Base-by-base conservation (phyloP, 2,329 filamentous ascomycete genomes). In the Colletotrichum sidae region DNA sequence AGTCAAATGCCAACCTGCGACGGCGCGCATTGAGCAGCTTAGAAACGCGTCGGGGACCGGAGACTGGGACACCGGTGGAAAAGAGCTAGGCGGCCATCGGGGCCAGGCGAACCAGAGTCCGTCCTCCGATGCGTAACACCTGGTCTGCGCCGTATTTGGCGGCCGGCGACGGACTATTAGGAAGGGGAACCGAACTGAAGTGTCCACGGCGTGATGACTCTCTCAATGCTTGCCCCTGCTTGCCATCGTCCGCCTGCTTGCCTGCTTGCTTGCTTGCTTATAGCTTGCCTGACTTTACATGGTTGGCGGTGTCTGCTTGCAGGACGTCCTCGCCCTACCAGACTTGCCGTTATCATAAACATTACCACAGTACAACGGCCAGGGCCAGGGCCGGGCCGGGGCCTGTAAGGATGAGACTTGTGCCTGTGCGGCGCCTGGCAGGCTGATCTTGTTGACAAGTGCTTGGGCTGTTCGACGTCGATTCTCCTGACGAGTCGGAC, bases 1-100 rank as follows among this genome's bases (percentile, higher is more conserved):
- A 65, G 62, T 65, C 62, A 65, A 65, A 65, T n/a, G 46, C 41
- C 46, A 65, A 65, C 61, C 51, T 62, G 62, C 62, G 62, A 61
- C 57, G 57, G 51, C 46, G 45, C 52, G 62, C 62, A 65, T 65
- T 35, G 52, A 49, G 62, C 61, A 42, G 45, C 41, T 42, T 52
- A 56, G 52, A 55, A 41, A 61, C 52, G 42, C 10, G 39, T 42
- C 15, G 25, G 51, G 57, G 41, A 45, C 46, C 57, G 57, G 57
- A 56, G 62, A 62, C 58, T 56, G 57, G 41, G 53, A 56, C n/a
- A 55, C 45, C 57, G 51, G 38, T 13, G 46, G 57, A 37, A 52
- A 55, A 60, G 49, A 51, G 51, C 51, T 51, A 35, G 45, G 50
- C 61, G 45, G 51, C 57, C 57, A 39, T 61, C 34, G 60, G n/a